These are phyloP conservation scores for Entomortierella chlamydospora DNA, from an alignment of 192 early-diverging fungal species.

Conservation along the genomic window DNA sequence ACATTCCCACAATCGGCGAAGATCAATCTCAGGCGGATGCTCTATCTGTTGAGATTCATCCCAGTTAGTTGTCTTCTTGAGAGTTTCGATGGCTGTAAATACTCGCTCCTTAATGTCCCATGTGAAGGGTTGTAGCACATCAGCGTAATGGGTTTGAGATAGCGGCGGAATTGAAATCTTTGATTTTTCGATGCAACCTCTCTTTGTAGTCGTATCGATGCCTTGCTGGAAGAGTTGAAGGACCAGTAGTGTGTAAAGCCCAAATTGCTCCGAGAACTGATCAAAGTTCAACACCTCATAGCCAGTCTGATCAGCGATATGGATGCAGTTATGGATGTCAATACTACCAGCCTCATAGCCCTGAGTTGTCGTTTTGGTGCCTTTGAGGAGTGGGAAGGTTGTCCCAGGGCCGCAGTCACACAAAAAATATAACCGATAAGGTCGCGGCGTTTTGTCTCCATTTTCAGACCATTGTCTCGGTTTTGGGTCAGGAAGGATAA, in stretches of 20 bases:
- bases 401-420: slow-evolving; percentile 19
- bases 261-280: slow-evolving; percentile 18
- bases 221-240: slow-evolving; percentile 15
- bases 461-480: slow-evolving; percentile 1
- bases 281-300: slow-evolving; percentile 18
- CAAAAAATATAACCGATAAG: slow-evolving; percentile 28
- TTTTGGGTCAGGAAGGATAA: slow-evolving; percentile 26
- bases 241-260: slow-evolving; percentile 11
- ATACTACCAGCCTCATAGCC: not conserved
- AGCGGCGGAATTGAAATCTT: slow-evolving; percentile 17
- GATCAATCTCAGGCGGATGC: slow-evolving; percentile 1
- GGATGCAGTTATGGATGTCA: slow-evolving; percentile 22
- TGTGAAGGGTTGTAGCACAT: slow-evolving; percentile 33
- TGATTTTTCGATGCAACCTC: not conserved
- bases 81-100: slow-evolving; percentile 16
- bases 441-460: not conserved
- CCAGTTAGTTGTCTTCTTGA: not conserved
- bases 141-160: slow-evolving; percentile 12
- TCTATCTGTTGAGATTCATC: not conserved
- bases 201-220: not conserved
- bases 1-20: slow-evolving; percentile 28
- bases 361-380: not conserved
- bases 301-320: slow-evolving; percentile 26
- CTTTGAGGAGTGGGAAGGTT: slow-evolving; percentile 9
- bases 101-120: slow-evolving; percentile 39